Evolutionary conservation across 208 protist species (phyloP), one percentile per base, ranked within the genome.

Genomic region (Phytomonas serpens): DNA sequence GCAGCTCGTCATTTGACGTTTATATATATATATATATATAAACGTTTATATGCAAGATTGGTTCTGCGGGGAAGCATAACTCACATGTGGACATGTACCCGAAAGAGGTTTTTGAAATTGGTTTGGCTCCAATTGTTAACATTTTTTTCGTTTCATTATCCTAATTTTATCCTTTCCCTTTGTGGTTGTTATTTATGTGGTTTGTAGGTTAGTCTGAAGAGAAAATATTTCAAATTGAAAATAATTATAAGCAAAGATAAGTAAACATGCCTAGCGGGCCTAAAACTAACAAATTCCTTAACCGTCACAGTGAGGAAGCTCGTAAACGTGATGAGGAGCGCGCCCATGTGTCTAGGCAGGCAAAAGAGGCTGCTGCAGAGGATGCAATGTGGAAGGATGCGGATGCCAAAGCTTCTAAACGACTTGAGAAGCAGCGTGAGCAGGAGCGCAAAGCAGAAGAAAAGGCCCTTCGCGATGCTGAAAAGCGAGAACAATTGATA

Each of bases 261-360:
- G 5, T 38, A 64, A 73, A 40, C 61, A 95, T 95, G 90, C 90
- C 90, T n/a, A 95, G 90, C 62, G 90, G 87, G 38, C 82, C 88
- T 29, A 93, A 93, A 76, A 83, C 77, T 11, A 92, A 89, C 75
- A 94, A 97, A 76, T 95, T 73, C 76, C 80, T 78, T 65, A 94
- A 97, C 69, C 89, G 89, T 71, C 92, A 97, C 81, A 85, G 83
- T 30, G 85, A 77, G 77, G 92, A 94, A 80, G 89, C 89, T 38
- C 81, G 83, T 14, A 75, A 85, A 71, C 86, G 92, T 4, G 79
- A 90, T 34, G 75, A 86, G 75, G 88, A 92, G 79, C 83, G 85
- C 10, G 69, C 36, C 16, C 61, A 75, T 4, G 66, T 77, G 27
- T 64, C 52, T 29, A 84, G 86, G 61, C 73, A 67, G 2, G 74